Evolutionary conservation across 352 stramenopile genomes (phyloP).

Genomic region (Phytophthora pinifolia): DNA sequence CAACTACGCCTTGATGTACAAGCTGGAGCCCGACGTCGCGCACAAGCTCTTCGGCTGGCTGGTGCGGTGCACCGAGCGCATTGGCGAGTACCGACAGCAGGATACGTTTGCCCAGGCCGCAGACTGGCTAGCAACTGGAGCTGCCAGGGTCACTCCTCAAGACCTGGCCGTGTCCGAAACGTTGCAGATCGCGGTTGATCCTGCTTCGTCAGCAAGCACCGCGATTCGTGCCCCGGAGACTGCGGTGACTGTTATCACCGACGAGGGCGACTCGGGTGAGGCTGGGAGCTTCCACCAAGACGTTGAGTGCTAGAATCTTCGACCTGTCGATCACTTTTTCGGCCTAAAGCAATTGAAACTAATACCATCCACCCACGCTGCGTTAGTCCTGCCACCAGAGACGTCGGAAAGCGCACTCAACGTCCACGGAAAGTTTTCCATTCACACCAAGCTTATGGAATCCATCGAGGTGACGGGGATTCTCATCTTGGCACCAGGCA

Average conservation of each 20-base stretch:
- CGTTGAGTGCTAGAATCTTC: slow-evolving; percentile 6
- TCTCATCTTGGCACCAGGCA: slow-evolving; percentile 23
- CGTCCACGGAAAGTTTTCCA: neutral
- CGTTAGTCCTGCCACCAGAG: too few relatives aligned
- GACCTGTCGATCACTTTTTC: neutral
- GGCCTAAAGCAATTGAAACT: slow-evolving; percentile 1
- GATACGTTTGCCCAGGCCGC: slow-evolving; percentile 49
- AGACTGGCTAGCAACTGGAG: slow-evolving; percentile 31
- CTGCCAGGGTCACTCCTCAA: neutral
- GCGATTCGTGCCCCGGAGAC: neutral
- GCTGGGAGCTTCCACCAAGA: slow-evolving; percentile 13
- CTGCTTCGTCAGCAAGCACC: neutral
- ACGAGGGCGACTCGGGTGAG: slow-evolving; percentile 1
- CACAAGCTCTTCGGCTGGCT: slow-evolving; percentile 53
- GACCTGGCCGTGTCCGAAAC: slow-evolving; percentile 2
- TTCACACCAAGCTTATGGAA: slow-evolving; percentile 31
- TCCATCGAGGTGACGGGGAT: slow-evolving; percentile 16
- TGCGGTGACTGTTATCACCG: slow-evolving; percentile 2
- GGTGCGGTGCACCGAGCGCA: slow-evolving; percentile 47
- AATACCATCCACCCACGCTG: neutral
- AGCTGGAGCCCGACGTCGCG: slow-evolving; percentile 37
- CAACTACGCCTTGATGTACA: slow-evolving; percentile 69
- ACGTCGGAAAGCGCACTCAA: too few relatives aligned
- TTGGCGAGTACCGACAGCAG: slow-evolving; percentile 35
- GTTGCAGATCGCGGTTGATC: slow-evolving; percentile 17